phyloP scores from a whole-genome alignment of 1,284 basidiomycete species.

The Anthracocystis setariae region DNA sequence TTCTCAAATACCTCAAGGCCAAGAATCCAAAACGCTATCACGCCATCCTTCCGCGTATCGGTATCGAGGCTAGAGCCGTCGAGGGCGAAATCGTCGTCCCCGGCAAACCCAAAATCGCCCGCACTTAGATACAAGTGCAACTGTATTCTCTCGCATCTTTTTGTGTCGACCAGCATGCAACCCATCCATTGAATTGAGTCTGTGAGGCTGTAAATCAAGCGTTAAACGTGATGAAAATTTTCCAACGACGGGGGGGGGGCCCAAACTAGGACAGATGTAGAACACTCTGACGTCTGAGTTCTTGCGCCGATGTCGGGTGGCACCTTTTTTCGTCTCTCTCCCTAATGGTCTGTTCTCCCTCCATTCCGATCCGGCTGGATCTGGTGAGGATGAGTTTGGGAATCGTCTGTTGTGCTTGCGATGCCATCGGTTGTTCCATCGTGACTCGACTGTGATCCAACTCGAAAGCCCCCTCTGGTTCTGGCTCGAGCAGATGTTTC shows the following conservation, averaged over 20 bases:
- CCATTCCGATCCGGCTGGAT: conserved; percentile 22
- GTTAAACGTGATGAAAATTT: too few relatives aligned
- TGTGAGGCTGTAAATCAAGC: too few relatives aligned
- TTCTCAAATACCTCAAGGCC: conserved; percentile 82
- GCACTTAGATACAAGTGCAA: conserved; percentile 2
- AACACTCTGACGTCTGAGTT: conserved; percentile 44
- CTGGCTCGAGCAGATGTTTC: conserved; percentile 16
- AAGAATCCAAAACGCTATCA: conserved; percentile 79
- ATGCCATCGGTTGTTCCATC: background rate
- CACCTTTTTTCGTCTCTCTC: conserved; percentile 1
- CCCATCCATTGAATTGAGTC: background rate
- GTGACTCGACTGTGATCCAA: background rate
- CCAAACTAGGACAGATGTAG: conserved; percentile 24
- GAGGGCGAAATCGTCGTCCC: conserved; percentile 80
- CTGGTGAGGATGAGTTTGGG: conserved; percentile 18
- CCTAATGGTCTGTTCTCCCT: background rate
- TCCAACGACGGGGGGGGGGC: background rate
- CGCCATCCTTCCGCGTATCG: conserved; percentile 77
- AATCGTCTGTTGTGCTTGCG: background rate
- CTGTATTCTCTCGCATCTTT: too few relatives aligned
- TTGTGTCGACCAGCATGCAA: too few relatives aligned
- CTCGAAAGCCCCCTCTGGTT: conserved; percentile 3
- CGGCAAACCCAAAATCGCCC: conserved; percentile 58
- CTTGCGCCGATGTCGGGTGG: conserved; percentile 27
- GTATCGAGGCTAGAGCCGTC: conserved; percentile 80